Base-by-base conservation (phyloP, 352 stramenopile species). In the Pythium brachiatum region DNA sequence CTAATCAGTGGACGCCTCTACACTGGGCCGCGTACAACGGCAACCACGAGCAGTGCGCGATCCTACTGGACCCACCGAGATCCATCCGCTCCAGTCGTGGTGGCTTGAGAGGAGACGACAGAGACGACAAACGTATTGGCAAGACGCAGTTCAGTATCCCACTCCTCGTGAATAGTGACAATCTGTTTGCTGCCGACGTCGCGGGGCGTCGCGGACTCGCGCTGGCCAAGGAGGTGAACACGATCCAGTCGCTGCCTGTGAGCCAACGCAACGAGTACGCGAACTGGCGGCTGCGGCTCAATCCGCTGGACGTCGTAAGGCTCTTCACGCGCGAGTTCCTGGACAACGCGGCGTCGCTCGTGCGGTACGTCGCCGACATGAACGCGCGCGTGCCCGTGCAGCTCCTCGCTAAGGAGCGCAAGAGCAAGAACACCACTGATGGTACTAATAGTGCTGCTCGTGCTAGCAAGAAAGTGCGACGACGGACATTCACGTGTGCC, bases 1-100 rank as follows among this genome's bases (percentile, higher is more conserved):
- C 73, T 23, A 86, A 88, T 59, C 71, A 84, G 39, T 93, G 84
- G 84, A 90, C 82, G 43, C 75, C 82, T 27, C 62, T 92, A 11
- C 82, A 90, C 68, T 92, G 84, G 82, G 69, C 60, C n/a, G 80
- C 81, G 38, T 94, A 88, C 70, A 78, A 90, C 20, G 84, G 84
- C 27, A 86, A 88, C 62, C 76, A 89, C 53, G 82, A 92, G 39
- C 66, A 86, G 55, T 73, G 80, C 21, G 60, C 66, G 18, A 67
- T 92, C 27, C 50, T 92, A 16, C 50, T 94, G 3, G 55, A 88
- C n/a, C 81, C 79, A 23, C 36, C 56, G 6, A 36, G 26, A 23
- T 38, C 23, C 11, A 32, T 66, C 20, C 27, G 64, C 23, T 8
- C 36, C 36, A 44, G 4, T 8, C 12, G 15, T 43, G 15, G 25